Evolutionary conservation across 2,329 filamentous ascomycete species (phyloP), one percentile per base, ranked within the genome.

Genomic region (Botrytis squamosa): DNA sequence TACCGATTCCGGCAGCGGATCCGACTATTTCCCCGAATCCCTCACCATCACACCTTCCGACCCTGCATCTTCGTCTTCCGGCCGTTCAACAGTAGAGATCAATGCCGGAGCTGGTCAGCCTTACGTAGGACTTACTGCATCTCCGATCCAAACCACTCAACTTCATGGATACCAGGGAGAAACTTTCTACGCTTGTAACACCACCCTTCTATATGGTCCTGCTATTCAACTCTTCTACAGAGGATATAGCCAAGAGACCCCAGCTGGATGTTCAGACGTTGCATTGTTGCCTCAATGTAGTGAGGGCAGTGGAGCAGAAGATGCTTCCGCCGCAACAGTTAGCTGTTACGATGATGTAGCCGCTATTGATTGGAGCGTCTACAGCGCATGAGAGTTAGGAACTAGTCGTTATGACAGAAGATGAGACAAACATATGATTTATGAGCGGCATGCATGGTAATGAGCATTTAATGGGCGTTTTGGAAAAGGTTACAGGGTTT

Each of bases 201-300:
- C 83, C 57, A 79, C 75, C 5, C 75, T 86, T 4, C 76, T 81
- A 2, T 87, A 86, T 79, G 86, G 86, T 76, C 75, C 77, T 38
- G 77, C 76, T 0, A 68, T 77, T 64, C 77, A 83, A 62, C 83
- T 83, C 59, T 80, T 83, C 71, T 79, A 83, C 40, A 79, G 86
- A 72, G 82, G 84, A 75, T 84, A 83, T 62, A 79, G 57, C 44
- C 78, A 73, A 73, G 59, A 77, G 7, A 76, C 84, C 2, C 84
- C 84, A 3, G 78, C 81, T 60, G 82, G 80, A 4, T 88, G 86
- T 74, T 83, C 81, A 3, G 80, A 83, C 12, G 80, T 88, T 57
- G 80, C 78, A 14, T 78, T 88, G 66, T 75, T 87, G 25, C 83
- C 85, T 14, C 80, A 85, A 78, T 87, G 86, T 68, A 81, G 82